These are phyloP conservation scores for Alternaria longipes DNA, from an alignment of 2,329 filamentous ascomycete genomes.

Conservation along the genomic window DNA sequence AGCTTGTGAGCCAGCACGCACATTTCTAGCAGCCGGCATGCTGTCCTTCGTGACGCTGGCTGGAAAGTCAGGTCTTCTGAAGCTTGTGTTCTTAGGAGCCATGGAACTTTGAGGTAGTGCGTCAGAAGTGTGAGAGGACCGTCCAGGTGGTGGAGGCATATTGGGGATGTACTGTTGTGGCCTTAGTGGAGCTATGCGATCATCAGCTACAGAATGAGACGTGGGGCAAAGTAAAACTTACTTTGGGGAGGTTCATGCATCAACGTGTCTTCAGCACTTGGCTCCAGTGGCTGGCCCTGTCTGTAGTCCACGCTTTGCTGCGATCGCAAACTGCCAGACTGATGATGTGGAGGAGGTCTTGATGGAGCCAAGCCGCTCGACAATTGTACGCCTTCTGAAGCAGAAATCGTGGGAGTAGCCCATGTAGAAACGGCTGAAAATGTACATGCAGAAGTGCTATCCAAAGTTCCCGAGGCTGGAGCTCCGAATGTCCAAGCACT, in stretches of 20 bases:
- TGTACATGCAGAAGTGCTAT: neutral
- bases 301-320: neutral
- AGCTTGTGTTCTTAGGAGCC: neutral
- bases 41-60: conserved; percentile 6
- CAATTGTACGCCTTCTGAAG: neutral
- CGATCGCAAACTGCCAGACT: neutral
- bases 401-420: neutral
- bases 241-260: neutral
- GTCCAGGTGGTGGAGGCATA: neutral
- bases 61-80: conserved; percentile 22
- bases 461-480: neutral
- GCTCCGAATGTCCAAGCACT: neutral
- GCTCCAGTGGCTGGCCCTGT: neutral
- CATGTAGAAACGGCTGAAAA: neutral
- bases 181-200: neutral
- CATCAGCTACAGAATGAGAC: neutral
- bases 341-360: neutral
- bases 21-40: neutral
- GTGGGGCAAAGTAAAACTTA: neutral
- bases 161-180: neutral
- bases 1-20: conserved; percentile 9
- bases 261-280: neutral
- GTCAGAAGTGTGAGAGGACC: neutral
- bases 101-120: neutral
- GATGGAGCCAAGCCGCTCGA: neutral